These are phyloP conservation scores for Solanum chmielewskii DNA, from an alignment of 257 asterid species.

Conservation along the genomic window DNA sequence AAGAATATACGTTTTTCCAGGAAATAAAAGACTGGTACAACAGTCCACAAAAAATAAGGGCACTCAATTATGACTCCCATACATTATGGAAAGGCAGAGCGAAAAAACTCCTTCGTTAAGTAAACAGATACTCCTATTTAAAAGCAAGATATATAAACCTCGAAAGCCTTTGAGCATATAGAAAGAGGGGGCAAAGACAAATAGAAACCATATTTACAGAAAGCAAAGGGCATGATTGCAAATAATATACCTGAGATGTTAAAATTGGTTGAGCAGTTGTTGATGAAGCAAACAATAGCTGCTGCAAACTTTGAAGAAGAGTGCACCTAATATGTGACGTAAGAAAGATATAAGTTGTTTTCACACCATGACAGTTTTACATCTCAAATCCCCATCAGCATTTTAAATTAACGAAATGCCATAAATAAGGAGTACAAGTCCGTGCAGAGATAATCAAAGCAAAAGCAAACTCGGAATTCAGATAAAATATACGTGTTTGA, in stretches of 20 bases:
- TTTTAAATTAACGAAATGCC: not conserved
- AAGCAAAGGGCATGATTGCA: not conserved
- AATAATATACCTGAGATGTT: slow-evolving; percentile 76
- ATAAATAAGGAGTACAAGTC: not conserved
- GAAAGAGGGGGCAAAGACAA: not conserved
- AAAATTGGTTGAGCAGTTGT: slow-evolving; percentile 94
- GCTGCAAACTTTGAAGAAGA: slow-evolving; percentile 92
- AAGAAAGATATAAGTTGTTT: not conserved
- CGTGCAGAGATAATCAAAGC: not conserved
- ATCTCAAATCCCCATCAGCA: not conserved
- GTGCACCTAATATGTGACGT: slow-evolving; percentile 50
- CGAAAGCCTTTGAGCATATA: not conserved
- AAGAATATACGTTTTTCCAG: not conserved
- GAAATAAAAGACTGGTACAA: not conserved
- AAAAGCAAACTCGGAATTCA: not conserved
- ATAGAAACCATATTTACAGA: not conserved
- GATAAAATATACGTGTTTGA: not conserved
- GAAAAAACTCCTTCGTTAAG: not conserved
- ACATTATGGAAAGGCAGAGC: not conserved
- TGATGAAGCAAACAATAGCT: slow-evolving; percentile 85
- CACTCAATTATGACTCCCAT: not conserved
- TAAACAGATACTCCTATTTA: not conserved
- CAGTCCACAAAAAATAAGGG: not conserved
- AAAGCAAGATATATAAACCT: not conserved
- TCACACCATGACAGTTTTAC: not conserved